Evolutionary conservation across 2,329 filamentous ascomycete genomes (phyloP).

Genomic region (Colletotrichum viniferum): DNA sequence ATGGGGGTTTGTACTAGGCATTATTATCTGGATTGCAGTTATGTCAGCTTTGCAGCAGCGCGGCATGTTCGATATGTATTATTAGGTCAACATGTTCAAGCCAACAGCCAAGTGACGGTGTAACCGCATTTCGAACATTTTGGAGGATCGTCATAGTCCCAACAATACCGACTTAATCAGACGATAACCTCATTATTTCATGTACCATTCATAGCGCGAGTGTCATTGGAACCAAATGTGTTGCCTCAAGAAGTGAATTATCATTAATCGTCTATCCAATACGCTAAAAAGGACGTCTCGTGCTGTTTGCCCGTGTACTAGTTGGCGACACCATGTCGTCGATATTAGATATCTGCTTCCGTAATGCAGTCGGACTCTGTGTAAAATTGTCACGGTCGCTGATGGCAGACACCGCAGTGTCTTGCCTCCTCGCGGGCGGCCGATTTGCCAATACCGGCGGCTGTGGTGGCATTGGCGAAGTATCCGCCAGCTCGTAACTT

Average conservation of each 20-base stretch:
- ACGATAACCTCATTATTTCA: not conserved
- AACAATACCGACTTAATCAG: not conserved
- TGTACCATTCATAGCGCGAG: not conserved
- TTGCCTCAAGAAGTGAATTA: conserved; percentile 15
- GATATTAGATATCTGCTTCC: not conserved
- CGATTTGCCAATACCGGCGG: not conserved
- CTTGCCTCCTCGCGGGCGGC: not conserved
- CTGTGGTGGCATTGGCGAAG: not conserved
- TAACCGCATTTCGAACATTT: no score
- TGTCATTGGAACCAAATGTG: not conserved
- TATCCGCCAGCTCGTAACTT: conserved; percentile 16
- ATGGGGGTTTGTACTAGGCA: not conserved
- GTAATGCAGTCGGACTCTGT: not conserved
- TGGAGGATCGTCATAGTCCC: not conserved
- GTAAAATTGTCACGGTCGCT: not conserved
- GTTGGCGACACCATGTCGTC: conserved; percentile 8
- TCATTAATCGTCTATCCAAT: conserved; percentile 18
- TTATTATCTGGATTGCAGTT: not conserved
- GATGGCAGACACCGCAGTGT: not conserved
- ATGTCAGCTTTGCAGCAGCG: not conserved
- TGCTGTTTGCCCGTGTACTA: conserved; percentile 6
- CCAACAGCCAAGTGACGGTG: no score
- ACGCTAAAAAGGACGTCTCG: conserved; percentile 10
- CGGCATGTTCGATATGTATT: not conserved
- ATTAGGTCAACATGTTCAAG: no score